Base-by-base conservation (phyloP, 768 basidiomycete genomes). In the Tricholoma saponaceum region DNA sequence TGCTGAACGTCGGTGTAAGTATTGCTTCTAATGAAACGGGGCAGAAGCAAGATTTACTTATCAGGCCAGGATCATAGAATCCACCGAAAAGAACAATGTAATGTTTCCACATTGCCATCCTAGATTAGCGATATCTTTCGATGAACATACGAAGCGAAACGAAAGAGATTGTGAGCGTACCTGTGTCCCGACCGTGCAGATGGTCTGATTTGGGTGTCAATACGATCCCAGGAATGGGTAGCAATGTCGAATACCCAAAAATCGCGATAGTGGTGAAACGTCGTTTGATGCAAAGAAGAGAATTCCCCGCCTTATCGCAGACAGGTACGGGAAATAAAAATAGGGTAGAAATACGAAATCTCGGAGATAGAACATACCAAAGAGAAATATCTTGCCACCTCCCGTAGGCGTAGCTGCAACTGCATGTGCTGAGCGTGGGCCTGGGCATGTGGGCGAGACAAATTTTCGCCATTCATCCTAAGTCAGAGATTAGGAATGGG, bases 41-140 rank as follows among this genome's bases (percentile, higher is more conserved):
- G 8, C 52, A 4, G 41, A 18, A 35, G 13, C 12, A 37, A 23
- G 28, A 60, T 82, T 50, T 63, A 91, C 90, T 95, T 44, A 83
- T 84, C 49, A 90, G 74, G 2, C 94, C 93, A 1, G 90, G 89
- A 66, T 95, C 92, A 60, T 91, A 88, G 69, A 95, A 95, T 0
- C 93, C 94, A 4, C 93, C 95, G 66, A 95, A 97, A 0, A 96
- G 76, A 35, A 95, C 79, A 25, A 95, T 82, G 55, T 80, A 84
- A 53, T 95, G 89, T 67, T 95, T 96, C 90, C 90, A 96, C 44
- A 89, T 74, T 0, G 88, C 88, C 91, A 95, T 93, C 33, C 90
- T 90, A 50, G 20, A 53, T 53, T 39, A 37, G 12, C 4, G 14
- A 25, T 16, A n/a, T 53, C 18, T 43, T 41, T 44, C 30, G 20